A percentile compares a stretch with the other conserved stretches of the same genome.
Conservation (phyloP, 768 basidiomycete genomes). For the Boletus insuetus region DNA sequence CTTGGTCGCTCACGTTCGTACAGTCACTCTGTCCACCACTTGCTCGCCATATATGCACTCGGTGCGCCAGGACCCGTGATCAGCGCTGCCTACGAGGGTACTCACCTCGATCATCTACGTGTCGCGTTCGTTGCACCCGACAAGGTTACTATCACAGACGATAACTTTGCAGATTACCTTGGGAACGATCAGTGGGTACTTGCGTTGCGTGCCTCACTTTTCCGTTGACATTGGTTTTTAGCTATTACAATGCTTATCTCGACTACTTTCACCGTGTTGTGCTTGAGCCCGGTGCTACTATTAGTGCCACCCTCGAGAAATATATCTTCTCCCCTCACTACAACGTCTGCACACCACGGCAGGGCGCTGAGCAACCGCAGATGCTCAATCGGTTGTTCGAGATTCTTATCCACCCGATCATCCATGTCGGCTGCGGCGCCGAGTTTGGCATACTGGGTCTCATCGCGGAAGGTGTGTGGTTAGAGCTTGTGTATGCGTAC, state of each 20-base stretch:
- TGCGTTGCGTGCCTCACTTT: neutral
- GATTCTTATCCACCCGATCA: constrained; percentile 63
- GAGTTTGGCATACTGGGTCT: constrained; percentile 65
- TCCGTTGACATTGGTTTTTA: constrained; percentile 1
- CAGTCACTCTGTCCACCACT: constrained; percentile 57
- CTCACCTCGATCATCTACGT: constrained; percentile 39
- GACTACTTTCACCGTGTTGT: constrained; percentile 31
- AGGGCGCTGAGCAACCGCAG: constrained; percentile 40
- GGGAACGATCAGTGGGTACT: constrained; percentile 31
- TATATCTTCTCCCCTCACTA: constrained; percentile 55
- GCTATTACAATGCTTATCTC: constrained; percentile 33
- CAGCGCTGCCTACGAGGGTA: constrained; percentile 39
- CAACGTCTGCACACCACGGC: constrained; percentile 38
- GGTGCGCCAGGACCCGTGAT: constrained; percentile 48
- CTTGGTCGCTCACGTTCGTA: neutral
- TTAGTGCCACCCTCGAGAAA: constrained; percentile 50
- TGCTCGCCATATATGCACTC: constrained; percentile 57
- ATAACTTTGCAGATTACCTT: constrained; percentile 24
- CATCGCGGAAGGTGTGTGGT: constrained; percentile 53
- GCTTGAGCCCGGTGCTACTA: constrained; percentile 27
- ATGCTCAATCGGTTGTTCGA: constrained; percentile 61
- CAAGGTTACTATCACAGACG: constrained; percentile 24
- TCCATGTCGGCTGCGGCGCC: constrained; percentile 59
- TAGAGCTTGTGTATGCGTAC: neutral
- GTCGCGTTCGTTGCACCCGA: constrained; percentile 31